phyloP scores from a whole-genome alignment of 148 eudicot species.

The Rhododendron griersonianum region DNA sequence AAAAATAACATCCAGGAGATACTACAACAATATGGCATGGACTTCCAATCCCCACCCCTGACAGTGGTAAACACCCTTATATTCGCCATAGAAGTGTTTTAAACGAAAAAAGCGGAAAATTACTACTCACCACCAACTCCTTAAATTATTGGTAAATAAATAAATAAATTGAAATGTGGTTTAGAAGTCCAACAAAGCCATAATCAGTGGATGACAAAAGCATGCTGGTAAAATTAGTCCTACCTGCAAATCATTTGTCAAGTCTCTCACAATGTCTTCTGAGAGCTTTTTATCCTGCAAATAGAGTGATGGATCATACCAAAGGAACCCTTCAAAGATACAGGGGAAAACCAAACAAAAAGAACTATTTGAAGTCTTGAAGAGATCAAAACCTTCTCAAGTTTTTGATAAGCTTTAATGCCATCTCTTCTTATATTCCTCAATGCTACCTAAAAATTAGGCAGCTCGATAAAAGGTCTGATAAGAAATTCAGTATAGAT shows the following conservation, averaged over 20 bases:
- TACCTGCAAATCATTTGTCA: slow-evolving; percentile 87
- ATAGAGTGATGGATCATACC: slow-evolving; percentile 13
- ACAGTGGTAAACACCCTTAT: neutral
- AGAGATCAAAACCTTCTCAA: slow-evolving; percentile 66
- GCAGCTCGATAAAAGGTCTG: neutral
- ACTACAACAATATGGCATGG: neutral
- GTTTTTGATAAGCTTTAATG: slow-evolving; percentile 81
- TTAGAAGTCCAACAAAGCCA: neutral
- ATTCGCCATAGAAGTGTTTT: neutral
- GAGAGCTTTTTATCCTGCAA: slow-evolving; percentile 93
- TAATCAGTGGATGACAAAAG: neutral
- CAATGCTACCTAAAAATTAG: slow-evolving; percentile 63
- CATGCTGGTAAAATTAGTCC: neutral
- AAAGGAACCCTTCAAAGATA: neutral
- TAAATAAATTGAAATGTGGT: neutral
- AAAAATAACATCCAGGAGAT: neutral
- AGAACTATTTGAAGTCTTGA: neutral
- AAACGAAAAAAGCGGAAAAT: no score
- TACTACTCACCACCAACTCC: neutral
- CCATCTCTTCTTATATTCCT: slow-evolving; percentile 98
- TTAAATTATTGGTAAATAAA: neutral
- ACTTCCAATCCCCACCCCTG: neutral
- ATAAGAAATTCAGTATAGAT: neutral
- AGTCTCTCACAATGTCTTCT: slow-evolving; percentile 86
- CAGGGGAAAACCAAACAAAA: neutral